Evolutionary conservation across 176 grass and related monocot genomes (phyloP).

Genomic region (Oryza meyeriana): DNA sequence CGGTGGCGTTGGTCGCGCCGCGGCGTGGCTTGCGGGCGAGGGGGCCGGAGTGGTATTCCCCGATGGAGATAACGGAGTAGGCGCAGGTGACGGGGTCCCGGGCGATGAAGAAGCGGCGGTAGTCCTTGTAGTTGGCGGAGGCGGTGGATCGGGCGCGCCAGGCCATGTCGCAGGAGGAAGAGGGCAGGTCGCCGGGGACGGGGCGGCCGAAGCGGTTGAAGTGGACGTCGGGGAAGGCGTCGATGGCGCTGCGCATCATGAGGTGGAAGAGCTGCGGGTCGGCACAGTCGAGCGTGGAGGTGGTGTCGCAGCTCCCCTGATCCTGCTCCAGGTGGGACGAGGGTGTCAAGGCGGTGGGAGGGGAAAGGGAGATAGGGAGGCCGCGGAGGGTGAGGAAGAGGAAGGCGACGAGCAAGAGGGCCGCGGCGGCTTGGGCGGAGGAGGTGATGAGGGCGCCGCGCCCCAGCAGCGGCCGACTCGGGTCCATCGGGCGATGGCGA

Average conservation of each 20-base stretch:
- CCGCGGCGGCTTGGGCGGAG: constrained; percentile 6
- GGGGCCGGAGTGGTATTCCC: not conserved
- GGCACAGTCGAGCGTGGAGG: constrained; percentile 34
- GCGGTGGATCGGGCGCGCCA: not conserved
- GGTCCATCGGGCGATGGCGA: not conserved
- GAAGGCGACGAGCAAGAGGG: not conserved
- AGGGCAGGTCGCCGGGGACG: not conserved
- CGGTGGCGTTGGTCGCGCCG: not conserved
- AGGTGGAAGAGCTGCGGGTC: constrained; percentile 51
- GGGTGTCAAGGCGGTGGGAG: not conserved
- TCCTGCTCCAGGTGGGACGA: not conserved
- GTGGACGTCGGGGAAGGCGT: constrained; percentile 37
- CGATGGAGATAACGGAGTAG: not conserved
- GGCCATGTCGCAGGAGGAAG: not conserved
- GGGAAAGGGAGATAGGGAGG: not conserved
- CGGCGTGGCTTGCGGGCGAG: not conserved
- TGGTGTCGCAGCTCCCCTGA: constrained; percentile 17
- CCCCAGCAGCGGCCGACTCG: not conserved
- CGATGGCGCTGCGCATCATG: constrained; percentile 49
- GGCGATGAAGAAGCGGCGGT: not conserved
- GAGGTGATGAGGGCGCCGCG: not conserved
- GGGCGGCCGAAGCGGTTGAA: not conserved
- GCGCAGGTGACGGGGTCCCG: not conserved
- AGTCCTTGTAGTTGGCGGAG: not conserved
- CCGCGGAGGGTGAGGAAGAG: constrained; percentile 9